Evolutionary conservation across 2,329 filamentous ascomycete species (phyloP).

Genomic region (Thielaviopsis ethacetica): DNA sequence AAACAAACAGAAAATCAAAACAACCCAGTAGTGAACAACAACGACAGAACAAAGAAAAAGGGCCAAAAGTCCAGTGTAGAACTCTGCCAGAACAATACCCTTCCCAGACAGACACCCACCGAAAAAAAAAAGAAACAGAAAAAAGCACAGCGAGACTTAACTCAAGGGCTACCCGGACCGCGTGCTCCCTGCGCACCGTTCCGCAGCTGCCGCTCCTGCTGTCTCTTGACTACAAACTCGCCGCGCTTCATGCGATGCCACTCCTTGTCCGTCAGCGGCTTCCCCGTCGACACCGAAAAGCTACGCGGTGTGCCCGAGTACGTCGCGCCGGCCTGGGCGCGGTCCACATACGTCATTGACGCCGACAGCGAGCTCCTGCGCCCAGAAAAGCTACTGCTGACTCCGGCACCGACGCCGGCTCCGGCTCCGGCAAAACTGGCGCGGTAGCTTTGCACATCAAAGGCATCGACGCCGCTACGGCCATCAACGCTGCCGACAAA

Average conservation of each 20-base stretch:
- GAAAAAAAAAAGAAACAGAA: background rate
- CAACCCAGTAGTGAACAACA: conserved; percentile 1
- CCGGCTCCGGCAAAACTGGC: conserved; percentile 19
- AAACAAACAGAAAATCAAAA: conserved; percentile 8
- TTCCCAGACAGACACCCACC: background rate
- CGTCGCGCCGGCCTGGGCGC: background rate
- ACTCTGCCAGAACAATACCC: background rate
- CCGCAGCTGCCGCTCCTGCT: conserved; percentile 5
- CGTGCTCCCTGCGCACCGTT: background rate
- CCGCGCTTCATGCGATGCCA: conserved; percentile 22
- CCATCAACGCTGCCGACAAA: conserved; percentile 39
- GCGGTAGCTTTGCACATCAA: conserved; percentile 27
- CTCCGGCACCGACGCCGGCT: background rate
- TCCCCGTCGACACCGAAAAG: background rate
- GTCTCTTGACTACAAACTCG: conserved; percentile 9
- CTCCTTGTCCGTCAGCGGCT: conserved; percentile 15
- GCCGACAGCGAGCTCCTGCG: background rate
- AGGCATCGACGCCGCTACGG: conserved; percentile 31
- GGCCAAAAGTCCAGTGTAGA: background rate
- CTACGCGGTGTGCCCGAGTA: conserved; percentile 4
- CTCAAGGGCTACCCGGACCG: background rate
- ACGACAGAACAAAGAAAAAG: background rate
- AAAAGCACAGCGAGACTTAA: background rate
- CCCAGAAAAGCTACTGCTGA: background rate
- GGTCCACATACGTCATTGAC: background rate